phyloP scores from a whole-genome alignment of 2,329 filamentous ascomycete genomes.

The Ophiobolus disseminans region DNA sequence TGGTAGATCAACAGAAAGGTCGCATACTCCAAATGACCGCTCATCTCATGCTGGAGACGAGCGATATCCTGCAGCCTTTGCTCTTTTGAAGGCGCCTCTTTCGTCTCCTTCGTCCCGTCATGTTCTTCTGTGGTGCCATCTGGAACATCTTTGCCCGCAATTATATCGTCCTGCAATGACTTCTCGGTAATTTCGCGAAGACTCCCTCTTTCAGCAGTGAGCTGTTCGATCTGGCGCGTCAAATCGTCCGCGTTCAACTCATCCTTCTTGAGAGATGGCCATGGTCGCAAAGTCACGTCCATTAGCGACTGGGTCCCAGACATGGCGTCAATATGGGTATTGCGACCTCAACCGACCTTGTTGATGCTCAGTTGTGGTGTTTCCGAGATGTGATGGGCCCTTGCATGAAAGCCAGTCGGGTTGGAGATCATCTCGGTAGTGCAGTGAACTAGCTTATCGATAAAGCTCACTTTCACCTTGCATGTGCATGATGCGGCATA shows the following conservation, averaged over 20 bases:
- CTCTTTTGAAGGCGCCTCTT: slow-evolving; percentile 46
- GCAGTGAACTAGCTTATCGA: slow-evolving; percentile 19
- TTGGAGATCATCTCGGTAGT: slow-evolving; percentile 22
- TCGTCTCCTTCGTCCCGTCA: slow-evolving; percentile 51
- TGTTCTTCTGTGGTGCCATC: slow-evolving; percentile 53
- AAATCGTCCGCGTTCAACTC: slow-evolving; percentile 62
- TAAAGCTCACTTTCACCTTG: slow-evolving; percentile 11
- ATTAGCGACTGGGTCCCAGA: slow-evolving; percentile 34
- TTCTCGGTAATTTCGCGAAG: slow-evolving; percentile 82
- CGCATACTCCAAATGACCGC: slow-evolving; percentile 52
- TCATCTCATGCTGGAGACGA: slow-evolving; percentile 51
- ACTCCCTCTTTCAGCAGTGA: slow-evolving; percentile 79
- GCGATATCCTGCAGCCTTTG: slow-evolving; percentile 50
- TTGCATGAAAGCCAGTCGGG: slow-evolving; percentile 16
- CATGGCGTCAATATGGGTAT: slow-evolving; percentile 22
- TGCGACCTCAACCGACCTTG: slow-evolving; percentile 1
- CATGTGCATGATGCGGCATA: not conserved
- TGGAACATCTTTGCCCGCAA: slow-evolving; percentile 49
- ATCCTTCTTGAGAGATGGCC: slow-evolving; percentile 60
- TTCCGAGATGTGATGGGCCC: slow-evolving; percentile 13
- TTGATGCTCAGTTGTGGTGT: slow-evolving; percentile 14
- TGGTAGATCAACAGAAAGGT: slow-evolving; percentile 52
- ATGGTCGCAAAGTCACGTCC: slow-evolving; percentile 68
- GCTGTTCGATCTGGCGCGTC: slow-evolving; percentile 77
- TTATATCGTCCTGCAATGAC: slow-evolving; percentile 73